Conservation (phyloP, 2,329 filamentous ascomycete genomes). For the Epichloe scottii region DNA sequence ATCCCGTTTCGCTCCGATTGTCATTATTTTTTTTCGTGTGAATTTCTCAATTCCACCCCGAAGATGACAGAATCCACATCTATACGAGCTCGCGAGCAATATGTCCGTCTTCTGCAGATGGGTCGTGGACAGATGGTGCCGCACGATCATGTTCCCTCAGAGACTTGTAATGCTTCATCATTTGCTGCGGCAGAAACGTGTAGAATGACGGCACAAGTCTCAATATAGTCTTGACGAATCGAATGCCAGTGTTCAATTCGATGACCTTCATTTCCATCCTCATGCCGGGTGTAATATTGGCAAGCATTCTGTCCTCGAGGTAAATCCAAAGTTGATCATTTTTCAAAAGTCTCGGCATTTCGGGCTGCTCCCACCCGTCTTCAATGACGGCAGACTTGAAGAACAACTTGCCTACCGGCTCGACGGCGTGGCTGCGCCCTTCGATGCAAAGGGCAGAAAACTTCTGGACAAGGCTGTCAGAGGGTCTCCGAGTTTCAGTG, state of each 20-base stretch:
- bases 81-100: constrained; percentile 9
- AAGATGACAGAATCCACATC: not conserved
- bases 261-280: constrained; percentile 45
- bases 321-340: constrained; percentile 36
- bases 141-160: constrained; percentile 34
- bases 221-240: constrained; percentile 49
- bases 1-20: not conserved
- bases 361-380: constrained; percentile 31
- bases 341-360: constrained; percentile 6
- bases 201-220: constrained; percentile 50
- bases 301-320: constrained; percentile 47
- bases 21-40: not conserved
- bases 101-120: constrained; percentile 14
- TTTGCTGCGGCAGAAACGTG: constrained; percentile 51
- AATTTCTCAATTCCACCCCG: not conserved
- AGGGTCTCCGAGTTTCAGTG: constrained; percentile 33
- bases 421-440: constrained; percentile 19
- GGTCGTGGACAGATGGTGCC: constrained; percentile 30
- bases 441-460: constrained; percentile 30
- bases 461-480: constrained; percentile 25
- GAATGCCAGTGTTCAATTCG: constrained; percentile 47
- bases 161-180: constrained; percentile 55
- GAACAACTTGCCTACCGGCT: constrained; percentile 31
- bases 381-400: constrained; percentile 34
- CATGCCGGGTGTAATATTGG: constrained; percentile 49